phyloP scores from a whole-genome alignment of 2,329 filamentous ascomycete genomes.

The Beauveria bassiana region DNA sequence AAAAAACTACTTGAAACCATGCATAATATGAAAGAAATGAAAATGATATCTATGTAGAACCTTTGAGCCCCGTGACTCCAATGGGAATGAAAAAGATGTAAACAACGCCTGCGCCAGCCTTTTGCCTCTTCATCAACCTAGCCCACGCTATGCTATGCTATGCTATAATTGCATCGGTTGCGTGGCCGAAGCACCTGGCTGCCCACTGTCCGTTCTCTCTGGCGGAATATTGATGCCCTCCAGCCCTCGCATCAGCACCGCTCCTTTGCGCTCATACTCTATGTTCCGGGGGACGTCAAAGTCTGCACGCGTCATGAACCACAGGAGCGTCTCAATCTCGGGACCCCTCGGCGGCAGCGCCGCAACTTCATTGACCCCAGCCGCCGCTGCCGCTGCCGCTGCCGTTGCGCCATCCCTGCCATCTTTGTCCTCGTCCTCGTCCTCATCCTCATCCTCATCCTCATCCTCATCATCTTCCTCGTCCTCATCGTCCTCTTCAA shows the following conservation, averaged over 20 bases:
- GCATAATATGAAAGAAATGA: not conserved
- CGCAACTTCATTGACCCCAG: conserved; percentile 12
- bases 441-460: conserved; percentile 45
- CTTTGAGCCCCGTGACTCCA: not conserved
- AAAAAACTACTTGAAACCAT: too few relatives aligned
- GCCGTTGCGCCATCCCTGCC: conserved; percentile 30
- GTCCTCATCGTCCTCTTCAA: conserved; percentile 44
- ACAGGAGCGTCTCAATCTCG: conserved; percentile 40
- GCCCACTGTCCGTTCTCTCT: conserved; percentile 11
- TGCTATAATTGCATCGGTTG: not conserved
- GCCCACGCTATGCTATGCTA: not conserved
- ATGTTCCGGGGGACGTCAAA: conserved; percentile 37
- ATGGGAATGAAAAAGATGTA: not conserved
- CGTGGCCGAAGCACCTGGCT: not conserved
- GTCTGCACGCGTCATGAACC: conserved; percentile 37
- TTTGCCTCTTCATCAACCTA: not conserved
- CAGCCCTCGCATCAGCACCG: conserved; percentile 23
- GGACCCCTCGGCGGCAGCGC: conserved; percentile 25
- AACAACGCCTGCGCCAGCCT: not conserved
- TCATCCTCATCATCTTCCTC: conserved; percentile 52
- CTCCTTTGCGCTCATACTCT: conserved; percentile 31
- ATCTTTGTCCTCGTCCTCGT: conserved; percentile 13
- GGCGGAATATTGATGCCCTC: conserved; percentile 29
- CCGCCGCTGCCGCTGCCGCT: conserved; percentile 16
- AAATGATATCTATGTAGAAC: not conserved